Base-by-base conservation (phyloP, 1,284 basidiomycete genomes). In the Apiotrichum domesticum region DNA sequence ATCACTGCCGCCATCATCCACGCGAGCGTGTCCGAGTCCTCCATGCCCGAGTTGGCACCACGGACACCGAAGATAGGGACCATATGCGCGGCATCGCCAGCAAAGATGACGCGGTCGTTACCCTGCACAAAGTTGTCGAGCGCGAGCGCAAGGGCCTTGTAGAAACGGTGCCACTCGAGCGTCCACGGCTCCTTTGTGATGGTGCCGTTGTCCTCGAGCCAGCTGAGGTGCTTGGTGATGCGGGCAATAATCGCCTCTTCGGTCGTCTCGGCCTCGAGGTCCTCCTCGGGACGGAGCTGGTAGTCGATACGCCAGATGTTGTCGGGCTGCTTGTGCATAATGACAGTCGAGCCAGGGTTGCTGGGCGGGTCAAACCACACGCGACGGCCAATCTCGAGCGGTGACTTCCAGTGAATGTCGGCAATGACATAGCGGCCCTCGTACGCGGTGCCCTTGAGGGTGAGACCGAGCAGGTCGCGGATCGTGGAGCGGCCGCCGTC, bases 271-370 rank as follows among this genome's bases (percentile, higher is more conserved):
- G 34, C 33, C 45, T 46, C 57, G 14, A 47, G 51, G 43, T 62
- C 60, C 44, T 62, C 60, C 33, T 42, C 52, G 10, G 46, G 45
- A 35, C 40, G 47, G 1, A 62, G 57, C 54, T 62, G 60, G 49
- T 62, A 62, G 60, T 62, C 60, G 48, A 62, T 62, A 5, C 60
- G 60, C 60, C 60, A 62, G 42, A 62, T 62, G 52, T 62, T 51
- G 54, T 58, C 54, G 4, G 60, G 60, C 54, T 62, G 60, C 57
- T 62, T 62, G 60, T 62, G 60, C 60, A 62, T 62, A 40, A 62
- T 62, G 15, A 62, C 52, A 1, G 60, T 62, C 10, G 54, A 56
- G 37, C 56, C 57, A 3, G 60, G 60, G 57, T 62, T 62, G 41
- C 43, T 47, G 3, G 60, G 60, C 10, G 60, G 60, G 49, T 62